Evolutionary conservation across 2,329 filamentous ascomycete genomes (phyloP).

Genomic region (Trichophyton verrucosum): DNA sequence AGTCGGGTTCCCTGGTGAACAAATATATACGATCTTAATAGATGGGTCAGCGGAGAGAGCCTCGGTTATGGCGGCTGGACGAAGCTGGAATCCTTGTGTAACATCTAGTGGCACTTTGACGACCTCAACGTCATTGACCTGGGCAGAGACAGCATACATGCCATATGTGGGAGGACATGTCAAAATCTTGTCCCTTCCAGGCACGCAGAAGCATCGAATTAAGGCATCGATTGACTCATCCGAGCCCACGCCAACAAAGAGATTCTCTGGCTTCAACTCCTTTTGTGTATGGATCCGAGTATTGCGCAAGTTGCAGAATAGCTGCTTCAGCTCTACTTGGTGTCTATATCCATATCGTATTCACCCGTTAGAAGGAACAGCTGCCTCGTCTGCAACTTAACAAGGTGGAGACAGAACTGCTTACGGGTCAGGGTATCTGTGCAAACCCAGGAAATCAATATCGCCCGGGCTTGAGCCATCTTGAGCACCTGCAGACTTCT

Average conservation of each 20-base stretch:
- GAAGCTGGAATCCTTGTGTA: conserved; percentile 60
- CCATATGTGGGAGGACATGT: conserved; percentile 95
- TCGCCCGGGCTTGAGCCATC: conserved; percentile 33
- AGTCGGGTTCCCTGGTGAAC: conserved; percentile 91
- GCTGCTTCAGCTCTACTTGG: conserved; percentile 73
- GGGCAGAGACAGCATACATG: conserved; percentile 92
- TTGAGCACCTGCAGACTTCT: conserved; percentile 33
- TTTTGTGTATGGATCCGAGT: conserved; percentile 63
- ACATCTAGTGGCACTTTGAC: conserved; percentile 73
- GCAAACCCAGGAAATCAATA: conserved; percentile 67
- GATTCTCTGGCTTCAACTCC: conserved; percentile 61
- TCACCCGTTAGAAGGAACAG: neutral
- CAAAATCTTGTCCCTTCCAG: conserved; percentile 77
- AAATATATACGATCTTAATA: conserved; percentile 86
- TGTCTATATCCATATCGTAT: conserved; percentile 39
- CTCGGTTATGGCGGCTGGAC: conserved; percentile 55
- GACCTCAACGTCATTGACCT: conserved; percentile 81
- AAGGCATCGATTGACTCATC: conserved; percentile 96
- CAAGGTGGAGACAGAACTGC: conserved; percentile 12
- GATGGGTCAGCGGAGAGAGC: conserved; percentile 50
- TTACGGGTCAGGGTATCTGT: conserved; percentile 85
- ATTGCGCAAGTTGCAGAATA: conserved; percentile 77
- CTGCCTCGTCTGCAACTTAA: neutral
- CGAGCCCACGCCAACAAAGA: conserved; percentile 91
- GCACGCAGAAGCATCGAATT: conserved; percentile 82